Evolutionary conservation across 2,329 filamentous ascomycete genomes (phyloP), one percentile per base, ranked within the genome.

Genomic region (Colletotrichum tanaceti): DNA sequence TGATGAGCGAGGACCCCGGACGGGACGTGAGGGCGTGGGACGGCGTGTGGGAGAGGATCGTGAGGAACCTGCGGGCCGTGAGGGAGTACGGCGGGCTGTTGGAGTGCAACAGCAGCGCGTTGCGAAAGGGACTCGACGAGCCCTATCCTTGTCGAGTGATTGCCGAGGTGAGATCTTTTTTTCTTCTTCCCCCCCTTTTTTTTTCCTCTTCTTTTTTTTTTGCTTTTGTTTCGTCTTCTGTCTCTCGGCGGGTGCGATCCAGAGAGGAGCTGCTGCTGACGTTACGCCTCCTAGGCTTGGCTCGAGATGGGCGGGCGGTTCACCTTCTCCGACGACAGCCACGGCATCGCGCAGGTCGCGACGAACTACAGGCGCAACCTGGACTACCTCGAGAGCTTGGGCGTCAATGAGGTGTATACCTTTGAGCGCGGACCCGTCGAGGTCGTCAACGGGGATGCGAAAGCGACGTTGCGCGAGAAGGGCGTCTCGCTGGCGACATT

Each of bases 301-400:
- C 76, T 94, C 62, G 80, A 80, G 9, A 85, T 93, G 74, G 90
- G 90, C 28, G 94, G 96, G 28, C 88, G 87, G 69, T 97, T 98
- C 79, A 97, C 93, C 61, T 86, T 99, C 73, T 97, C 93, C 7
- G 96, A 99, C 78, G 96, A 99, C 80, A 97, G 94, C 78, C 96
- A 99, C 81, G 93, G 93, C 46, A 87, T 93, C 67, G 91, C 87
- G 2, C 95, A 99, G 77, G 86, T 99, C 5, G 93, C 90, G n/a
- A 90, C 93, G 58, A 95, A 97, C 77, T 98, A 96, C 81, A 76
- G 78, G 53, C 87, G 87, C 47, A 89, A 92, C 5, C 80, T 97
- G 66, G 84, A 87, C 1, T 97, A 92, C 77, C 81, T 97, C 64
- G 85, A 89, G 71, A 85, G 82, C 68, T 80, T 93, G 14, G 90